Percentiles rank a stretch among this genome's conserved stretches.
phyloP scores from a whole-genome alignment of 805 yeast species.

The Spathaspora arborariae region DNA sequence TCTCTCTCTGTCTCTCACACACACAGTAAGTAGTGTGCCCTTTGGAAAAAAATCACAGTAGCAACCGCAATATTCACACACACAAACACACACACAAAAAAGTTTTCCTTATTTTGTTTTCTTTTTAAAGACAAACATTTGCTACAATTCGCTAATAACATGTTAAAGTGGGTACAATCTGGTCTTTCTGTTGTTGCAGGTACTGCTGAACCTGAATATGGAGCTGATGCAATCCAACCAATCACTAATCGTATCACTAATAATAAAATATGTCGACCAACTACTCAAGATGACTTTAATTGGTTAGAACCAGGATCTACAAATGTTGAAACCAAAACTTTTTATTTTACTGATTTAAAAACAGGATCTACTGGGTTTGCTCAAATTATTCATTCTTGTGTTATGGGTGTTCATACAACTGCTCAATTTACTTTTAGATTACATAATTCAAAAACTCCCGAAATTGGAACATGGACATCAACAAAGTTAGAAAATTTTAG shows the following conservation, averaged over 20 bases:
- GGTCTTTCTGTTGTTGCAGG: conserved; percentile 94
- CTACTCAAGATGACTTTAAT: conserved; percentile 63
- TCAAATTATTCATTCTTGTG: conserved; percentile 90
- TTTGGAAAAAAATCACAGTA: not conserved
- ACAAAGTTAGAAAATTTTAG: conserved; percentile 79
- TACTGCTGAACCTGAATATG: conserved; percentile 95
- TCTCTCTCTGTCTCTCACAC: too few species aligned
- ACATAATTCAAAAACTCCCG: conserved; percentile 48
- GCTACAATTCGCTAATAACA: conserved; percentile 15
- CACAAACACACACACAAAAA: not conserved
- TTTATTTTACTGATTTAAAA: conserved; percentile 68
- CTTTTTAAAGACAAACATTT: not conserved
- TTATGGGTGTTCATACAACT: conserved; percentile 81
- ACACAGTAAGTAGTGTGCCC: too few species aligned
- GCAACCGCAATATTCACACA: not conserved
- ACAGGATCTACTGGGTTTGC: conserved; percentile 79
- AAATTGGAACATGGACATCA: conserved; percentile 77
- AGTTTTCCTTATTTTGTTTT: not conserved
- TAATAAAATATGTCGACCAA: conserved; percentile 47
- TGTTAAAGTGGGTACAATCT: conserved; percentile 83
- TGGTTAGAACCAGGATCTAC: conserved; percentile 78
- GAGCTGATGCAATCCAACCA: conserved; percentile 88
- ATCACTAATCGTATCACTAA: conserved; percentile 48
- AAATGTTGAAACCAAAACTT: conserved; percentile 93
- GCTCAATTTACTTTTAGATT: conserved; percentile 93